Percentiles rank a stretch among this genome's conserved stretches.
Conservation (phyloP, 768 basidiomycete species). For the Phaeotremella skinneri region DNA sequence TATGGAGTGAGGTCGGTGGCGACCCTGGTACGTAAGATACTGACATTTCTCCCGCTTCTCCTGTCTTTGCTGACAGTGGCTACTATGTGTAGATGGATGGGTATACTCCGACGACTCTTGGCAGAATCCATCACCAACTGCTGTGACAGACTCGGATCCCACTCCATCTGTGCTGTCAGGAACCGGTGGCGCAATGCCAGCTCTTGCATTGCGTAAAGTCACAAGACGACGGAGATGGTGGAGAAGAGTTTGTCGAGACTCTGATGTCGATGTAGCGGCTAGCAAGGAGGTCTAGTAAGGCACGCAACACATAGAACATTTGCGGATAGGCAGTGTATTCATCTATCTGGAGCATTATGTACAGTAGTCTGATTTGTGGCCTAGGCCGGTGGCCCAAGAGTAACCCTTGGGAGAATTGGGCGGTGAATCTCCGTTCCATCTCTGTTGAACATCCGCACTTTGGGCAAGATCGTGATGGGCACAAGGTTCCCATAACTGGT, state of each 20-base stretch:
- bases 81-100: constrained; percentile 42
- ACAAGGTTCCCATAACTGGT: too few relatives aligned
- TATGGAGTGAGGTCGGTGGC: constrained; percentile 39
- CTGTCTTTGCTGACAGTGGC: constrained; percentile 2
- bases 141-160: constrained; percentile 30
- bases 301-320: too few relatives aligned
- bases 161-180: neutral
- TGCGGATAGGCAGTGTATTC: too few relatives aligned
- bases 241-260: constrained; percentile 37
- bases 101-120: constrained; percentile 50
- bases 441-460: too few relatives aligned
- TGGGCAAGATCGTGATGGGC: too few relatives aligned
- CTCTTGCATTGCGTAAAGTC: constrained; percentile 23
- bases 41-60: neutral
- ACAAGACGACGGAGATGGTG: constrained; percentile 47
- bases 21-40: constrained; percentile 36
- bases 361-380: too few relatives aligned
- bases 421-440: too few relatives aligned
- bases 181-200: constrained; percentile 17
- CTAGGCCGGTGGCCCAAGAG: too few relatives aligned
- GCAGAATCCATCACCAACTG: constrained; percentile 33
- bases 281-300: too few relatives aligned
- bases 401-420: too few relatives aligned
- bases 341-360: too few relatives aligned
- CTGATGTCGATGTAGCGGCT: neutral